Evolutionary conservation across 2,329 filamentous ascomycete genomes (phyloP).

Genomic region (Lecanosticta acicola): DNA sequence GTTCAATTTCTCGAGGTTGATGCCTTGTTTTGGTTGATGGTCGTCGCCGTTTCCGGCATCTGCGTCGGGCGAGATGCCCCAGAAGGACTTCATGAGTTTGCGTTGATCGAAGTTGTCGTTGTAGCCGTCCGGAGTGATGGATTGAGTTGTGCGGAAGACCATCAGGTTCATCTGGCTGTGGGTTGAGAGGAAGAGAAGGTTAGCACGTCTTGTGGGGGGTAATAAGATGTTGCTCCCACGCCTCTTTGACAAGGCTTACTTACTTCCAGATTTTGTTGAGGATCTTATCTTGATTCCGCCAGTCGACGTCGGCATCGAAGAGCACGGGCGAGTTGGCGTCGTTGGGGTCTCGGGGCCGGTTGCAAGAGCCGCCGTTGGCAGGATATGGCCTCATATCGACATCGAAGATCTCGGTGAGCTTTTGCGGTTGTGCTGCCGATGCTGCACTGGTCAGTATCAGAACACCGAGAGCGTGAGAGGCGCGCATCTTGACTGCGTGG

Average conservation of each 20-base stretch:
- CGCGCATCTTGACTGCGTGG: no score
- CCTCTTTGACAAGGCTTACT: no score
- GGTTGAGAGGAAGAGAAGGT: no score
- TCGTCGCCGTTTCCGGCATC: background rate
- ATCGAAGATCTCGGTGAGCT: background rate
- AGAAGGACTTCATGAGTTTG: background rate
- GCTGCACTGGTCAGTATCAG: no score
- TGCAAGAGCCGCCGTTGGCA: background rate
- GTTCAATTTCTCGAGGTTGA: background rate
- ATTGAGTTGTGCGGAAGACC: background rate
- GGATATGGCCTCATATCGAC: background rate
- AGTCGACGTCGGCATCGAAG: background rate
- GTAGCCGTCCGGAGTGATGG: background rate
- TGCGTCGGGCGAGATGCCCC: background rate
- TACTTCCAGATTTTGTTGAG: constrained; percentile 1
- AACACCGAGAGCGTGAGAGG: no score
- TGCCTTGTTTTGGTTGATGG: background rate
- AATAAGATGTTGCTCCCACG: no score
- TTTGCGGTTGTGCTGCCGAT: background rate
- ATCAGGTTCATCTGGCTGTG: background rate
- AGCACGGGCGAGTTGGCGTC: background rate
- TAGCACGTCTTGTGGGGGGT: no score
- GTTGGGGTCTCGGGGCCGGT: background rate
- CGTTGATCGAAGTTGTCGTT: background rate
- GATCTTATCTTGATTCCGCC: background rate